Evolutionary conservation across 176 grass and related monocot species (phyloP), one percentile per base, ranked within the genome.

Genomic region (Oropetium thomaeum): DNA sequence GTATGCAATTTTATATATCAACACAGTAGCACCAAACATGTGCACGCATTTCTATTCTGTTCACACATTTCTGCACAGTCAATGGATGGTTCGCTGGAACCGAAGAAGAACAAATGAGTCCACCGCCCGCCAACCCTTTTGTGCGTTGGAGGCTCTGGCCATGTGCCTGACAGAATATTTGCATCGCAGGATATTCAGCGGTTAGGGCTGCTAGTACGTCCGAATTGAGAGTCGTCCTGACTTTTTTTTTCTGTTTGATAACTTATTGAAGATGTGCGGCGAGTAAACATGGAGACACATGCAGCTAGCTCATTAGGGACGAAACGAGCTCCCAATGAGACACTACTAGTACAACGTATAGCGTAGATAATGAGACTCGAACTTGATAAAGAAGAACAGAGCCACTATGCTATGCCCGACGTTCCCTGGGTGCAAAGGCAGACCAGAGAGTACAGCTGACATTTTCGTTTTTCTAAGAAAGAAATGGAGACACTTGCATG

Each of bases 81-180:
- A 71, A 65, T 40, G 78, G 41, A 77, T 39, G 48, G 65, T 77
- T 76, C 38, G 73, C 58, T 58, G 65, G 71, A 64, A 42, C n/a
- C n/a, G 34, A 49, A 35, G 20, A 59, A 65, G 58, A 57, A 37
- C 35, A 27, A 38, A 49, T 22, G 67, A 58, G 28, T 75, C n/a
- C n/a, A n/a, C n/a, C n/a, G n/a, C n/a, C n/a, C n/a, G n/a, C n/a
- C n/a, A 43, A 7, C 2, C 30, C 7, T 57, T 65, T 52, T 33
- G 11, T 34, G 43, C 29, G 7, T 59, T 12, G 58, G 3, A 14
- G 7, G 5, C 62, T 42, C 9, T 48, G 8, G 78, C 62, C 70
- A 68, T 85, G 76, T 85, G 62, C 76, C 41, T 33, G 76, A 38
- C 83, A 49, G 75, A 66, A 58, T 73, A 60, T 66, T 37, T 54